Evolutionary conservation across 805 yeast species (phyloP).

Genomic region (Wickerhamiella shivajii): DNA sequence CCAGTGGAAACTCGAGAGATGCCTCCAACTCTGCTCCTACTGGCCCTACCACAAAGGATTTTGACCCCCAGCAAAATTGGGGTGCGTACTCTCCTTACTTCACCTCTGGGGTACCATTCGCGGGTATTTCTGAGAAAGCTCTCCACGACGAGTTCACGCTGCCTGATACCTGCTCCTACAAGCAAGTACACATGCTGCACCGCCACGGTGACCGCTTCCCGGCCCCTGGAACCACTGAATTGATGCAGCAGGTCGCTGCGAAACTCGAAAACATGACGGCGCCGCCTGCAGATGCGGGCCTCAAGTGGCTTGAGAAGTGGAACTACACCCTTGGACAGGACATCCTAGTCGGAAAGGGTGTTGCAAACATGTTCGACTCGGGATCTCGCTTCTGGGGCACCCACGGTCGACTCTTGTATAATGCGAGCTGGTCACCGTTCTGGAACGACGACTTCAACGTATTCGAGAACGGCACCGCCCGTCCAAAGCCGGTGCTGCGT

Average conservation of each 20-base stretch:
- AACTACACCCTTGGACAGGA: conserved; percentile 23
- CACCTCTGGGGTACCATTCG: conserved; percentile 24
- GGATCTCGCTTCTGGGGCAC: conserved; percentile 30
- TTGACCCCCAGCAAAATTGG: conserved; percentile 29
- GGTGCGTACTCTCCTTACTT: conserved; percentile 29
- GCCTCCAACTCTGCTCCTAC: conserved; percentile 27
- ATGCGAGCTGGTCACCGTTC: conserved; percentile 19
- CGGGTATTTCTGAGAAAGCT: conserved; percentile 21
- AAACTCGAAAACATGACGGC: conserved; percentile 21
- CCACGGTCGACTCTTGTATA: conserved; percentile 27
- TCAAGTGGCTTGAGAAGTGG: conserved; percentile 26
- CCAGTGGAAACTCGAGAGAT: conserved; percentile 10
- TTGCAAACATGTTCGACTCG: conserved; percentile 26
- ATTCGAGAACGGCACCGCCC: conserved; percentile 21
- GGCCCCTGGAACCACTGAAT: conserved; percentile 29
- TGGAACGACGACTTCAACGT: conserved; percentile 22
- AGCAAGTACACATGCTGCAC: conserved; percentile 55
- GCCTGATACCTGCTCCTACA: conserved; percentile 34
- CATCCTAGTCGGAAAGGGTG: conserved; percentile 26
- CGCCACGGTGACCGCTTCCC: conserved; percentile 77
- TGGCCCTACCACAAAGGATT: conserved; percentile 24
- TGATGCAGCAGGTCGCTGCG: conserved; percentile 27
- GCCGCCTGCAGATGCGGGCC: conserved; percentile 16
- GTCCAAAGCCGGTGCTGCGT: conserved; percentile 25
- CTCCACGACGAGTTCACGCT: conserved; percentile 20